Percentiles rank a stretch among this genome's conserved stretches.
Evolutionary conservation across 495 filamentous ascomycete species (phyloP).

Genomic region (Penicillium coffeae): DNA sequence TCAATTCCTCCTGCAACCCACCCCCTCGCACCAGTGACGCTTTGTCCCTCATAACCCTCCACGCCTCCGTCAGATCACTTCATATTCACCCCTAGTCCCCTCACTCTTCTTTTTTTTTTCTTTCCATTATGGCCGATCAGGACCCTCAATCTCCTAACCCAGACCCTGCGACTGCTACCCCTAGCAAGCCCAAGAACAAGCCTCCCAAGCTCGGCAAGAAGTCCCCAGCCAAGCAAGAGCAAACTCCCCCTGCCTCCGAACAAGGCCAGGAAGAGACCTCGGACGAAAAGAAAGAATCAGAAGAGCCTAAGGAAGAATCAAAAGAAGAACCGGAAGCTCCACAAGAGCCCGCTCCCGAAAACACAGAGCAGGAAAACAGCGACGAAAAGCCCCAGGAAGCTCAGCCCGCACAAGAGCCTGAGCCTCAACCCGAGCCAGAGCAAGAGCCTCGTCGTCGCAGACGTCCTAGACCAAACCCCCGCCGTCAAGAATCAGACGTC

Average conservation of each 20-base stretch:
- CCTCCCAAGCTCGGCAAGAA: slow-evolving; percentile 35
- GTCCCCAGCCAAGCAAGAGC: slow-evolving; percentile 33
- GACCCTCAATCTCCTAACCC: slow-evolving; percentile 25
- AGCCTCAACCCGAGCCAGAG: slow-evolving; percentile 26
- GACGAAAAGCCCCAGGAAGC: slow-evolving; percentile 10
- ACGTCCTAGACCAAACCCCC: slow-evolving; percentile 23
- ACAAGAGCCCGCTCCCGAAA: slow-evolving; percentile 12
- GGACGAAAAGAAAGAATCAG: slow-evolving; percentile 18
- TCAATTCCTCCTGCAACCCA: slow-evolving; percentile 4
- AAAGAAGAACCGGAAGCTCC: slow-evolving; percentile 3
- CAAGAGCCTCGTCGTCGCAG: slow-evolving; percentile 27
- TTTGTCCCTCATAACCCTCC: slow-evolving; percentile 18
- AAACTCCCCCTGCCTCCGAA: slow-evolving; percentile 28
- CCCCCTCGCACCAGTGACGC: slow-evolving; percentile 13
- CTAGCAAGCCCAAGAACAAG: slow-evolving; percentile 26
- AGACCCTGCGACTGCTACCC: slow-evolving; percentile 16
- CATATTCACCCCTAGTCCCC: slow-evolving; percentile 23
- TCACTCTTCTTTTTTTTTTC: slow-evolving; percentile 19
- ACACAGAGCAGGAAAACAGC: slow-evolving; percentile 8
- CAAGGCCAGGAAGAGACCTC: slow-evolving; percentile 15
- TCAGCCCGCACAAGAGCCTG: slow-evolving; percentile 19
- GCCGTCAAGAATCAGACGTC: slow-evolving; percentile 33
- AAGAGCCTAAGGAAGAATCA: slow-evolving; percentile 11
- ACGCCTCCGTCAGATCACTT: slow-evolving; percentile 19
- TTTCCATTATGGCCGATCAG: slow-evolving; percentile 39